phyloP scores from a whole-genome alignment of 129 eudicot genomes.

The Centella asiatica region DNA sequence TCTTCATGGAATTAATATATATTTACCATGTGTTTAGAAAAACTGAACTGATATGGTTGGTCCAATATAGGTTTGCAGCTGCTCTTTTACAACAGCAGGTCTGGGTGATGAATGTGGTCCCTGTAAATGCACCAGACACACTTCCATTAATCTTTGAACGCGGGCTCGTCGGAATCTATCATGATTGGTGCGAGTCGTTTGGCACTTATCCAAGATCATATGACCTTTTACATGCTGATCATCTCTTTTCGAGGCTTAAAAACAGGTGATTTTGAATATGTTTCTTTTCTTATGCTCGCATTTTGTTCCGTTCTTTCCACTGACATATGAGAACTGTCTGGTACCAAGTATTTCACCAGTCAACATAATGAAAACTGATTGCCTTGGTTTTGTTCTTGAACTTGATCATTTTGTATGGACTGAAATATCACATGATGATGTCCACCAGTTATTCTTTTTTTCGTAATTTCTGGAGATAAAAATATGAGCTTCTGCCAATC shows the following conservation, averaged over 20 bases:
- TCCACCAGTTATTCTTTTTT: too few relatives aligned
- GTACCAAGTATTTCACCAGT: neutral
- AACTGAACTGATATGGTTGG: neutral
- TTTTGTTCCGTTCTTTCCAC: neutral
- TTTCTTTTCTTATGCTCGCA: slow-evolving; percentile 2
- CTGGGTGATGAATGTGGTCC: slow-evolving; percentile 98
- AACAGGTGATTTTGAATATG: slow-evolving; percentile 45
- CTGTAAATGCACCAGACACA: slow-evolving; percentile 78
- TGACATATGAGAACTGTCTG: neutral
- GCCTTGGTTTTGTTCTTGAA: too few relatives aligned
- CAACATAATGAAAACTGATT: neutral
- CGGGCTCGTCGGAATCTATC: slow-evolving; percentile 80
- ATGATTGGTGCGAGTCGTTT: slow-evolving; percentile 96
- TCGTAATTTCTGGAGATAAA: too few relatives aligned
- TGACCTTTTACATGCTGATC: slow-evolving; percentile 95
- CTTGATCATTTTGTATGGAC: too few relatives aligned
- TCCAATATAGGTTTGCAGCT: slow-evolving; percentile 76
- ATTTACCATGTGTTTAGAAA: neutral
- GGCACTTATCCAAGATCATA: slow-evolving; percentile 93
- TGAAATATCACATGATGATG: too few relatives aligned
- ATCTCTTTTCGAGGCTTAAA: slow-evolving; percentile 91
- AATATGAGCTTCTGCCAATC: too few relatives aligned
- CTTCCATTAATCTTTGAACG: slow-evolving; percentile 89
- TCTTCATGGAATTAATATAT: too few relatives aligned
- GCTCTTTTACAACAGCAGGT: slow-evolving; percentile 68